phyloP scores from a whole-genome alignment of 495 filamentous ascomycete species.

The Jackrogersella multiformis region DNA sequence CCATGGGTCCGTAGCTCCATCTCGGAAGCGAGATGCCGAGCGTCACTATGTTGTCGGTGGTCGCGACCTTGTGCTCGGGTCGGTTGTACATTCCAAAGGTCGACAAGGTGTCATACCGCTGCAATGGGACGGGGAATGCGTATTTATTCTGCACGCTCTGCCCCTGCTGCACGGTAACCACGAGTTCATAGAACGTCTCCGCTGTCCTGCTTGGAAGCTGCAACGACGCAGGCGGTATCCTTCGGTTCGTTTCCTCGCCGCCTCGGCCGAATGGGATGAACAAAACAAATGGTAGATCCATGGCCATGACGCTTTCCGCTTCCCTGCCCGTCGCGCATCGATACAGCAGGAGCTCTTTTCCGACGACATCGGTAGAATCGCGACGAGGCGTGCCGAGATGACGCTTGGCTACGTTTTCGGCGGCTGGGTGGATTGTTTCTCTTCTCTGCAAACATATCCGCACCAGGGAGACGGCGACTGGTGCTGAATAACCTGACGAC shows the following conservation, averaged over 20 bases:
- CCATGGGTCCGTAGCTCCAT: constrained; percentile 96
- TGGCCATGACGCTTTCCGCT: constrained; percentile 87
- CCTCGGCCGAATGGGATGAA: constrained; percentile 96
- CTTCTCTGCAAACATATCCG: constrained; percentile 91
- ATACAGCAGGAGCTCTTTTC: constrained; percentile 93
- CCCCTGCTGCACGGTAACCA: constrained; percentile 94
- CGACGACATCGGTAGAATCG: constrained; percentile 90
- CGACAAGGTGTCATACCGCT: constrained; percentile 93
- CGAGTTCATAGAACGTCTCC: constrained; percentile 95
- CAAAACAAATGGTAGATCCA: constrained; percentile 96
- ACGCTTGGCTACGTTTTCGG: constrained; percentile 91
- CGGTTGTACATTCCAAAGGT: constrained; percentile 99
- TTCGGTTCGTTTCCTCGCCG: constrained; percentile 83
- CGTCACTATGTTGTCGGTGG: constrained; percentile 90
- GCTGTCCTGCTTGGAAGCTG: constrained; percentile 91
- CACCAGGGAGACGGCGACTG: constrained; percentile 90
- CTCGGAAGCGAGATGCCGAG: constrained; percentile 88
- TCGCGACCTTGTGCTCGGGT: constrained; percentile 83
- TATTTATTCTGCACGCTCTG: constrained; percentile 86
- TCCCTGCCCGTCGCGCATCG: constrained; percentile 84
- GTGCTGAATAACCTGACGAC: constrained; percentile 79
- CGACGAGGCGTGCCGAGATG: constrained; percentile 91
- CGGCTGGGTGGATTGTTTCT: constrained; percentile 95
- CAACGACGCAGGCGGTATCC: constrained; percentile 91
- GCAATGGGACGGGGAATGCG: constrained; percentile 87